Evolutionary conservation across 805 yeast genomes (phyloP), one percentile per base, ranked within the genome.

Genomic region (Helenozyma baotianmanensis): DNA sequence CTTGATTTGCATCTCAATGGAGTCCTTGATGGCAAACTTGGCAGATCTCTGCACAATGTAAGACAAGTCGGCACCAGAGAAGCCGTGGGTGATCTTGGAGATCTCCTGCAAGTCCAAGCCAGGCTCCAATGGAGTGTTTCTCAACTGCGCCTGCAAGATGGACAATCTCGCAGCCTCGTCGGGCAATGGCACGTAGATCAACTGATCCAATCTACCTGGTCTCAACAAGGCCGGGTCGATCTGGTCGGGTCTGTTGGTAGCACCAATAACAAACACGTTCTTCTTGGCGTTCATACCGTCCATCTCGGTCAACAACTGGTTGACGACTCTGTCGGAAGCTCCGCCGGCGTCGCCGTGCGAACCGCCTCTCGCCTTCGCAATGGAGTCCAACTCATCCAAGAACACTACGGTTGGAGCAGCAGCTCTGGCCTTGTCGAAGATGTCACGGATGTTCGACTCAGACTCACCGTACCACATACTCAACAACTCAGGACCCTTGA

Each of bases 261-360:
- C 99, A 68, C 98, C 99, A 68, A 92, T 87, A 36, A 92, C 97
- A 57, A 92, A 92, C 23, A 92, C 98, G 57, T 92, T 92, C 80
- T 92, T 92, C 74, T 92, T 92, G 44, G 97, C 96, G 60, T 92
- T 92, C 98, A 92, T 92, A 78, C 99, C 99, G 66, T 92, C 99
- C 98, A 92, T 92, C 70, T 89, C 96, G 7, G 97, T 88, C 60
- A 89, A 76, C 58, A 89, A 76, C 69, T 89, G 97, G 66, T 90
- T 89, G 33, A 89, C 97, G 43, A 89, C 96, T 64, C 95, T 80
- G 68, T 89, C 97, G 33, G 92, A 79, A 16, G 97, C 96, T 40
- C 97, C 97, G 48, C 96, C 96, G 14, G 96, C 94, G 62, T 89
- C 96, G 24, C 58, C 50, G 21, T 44, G 36, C 14, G 59, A 51